phyloP scores from a whole-genome alignment of 1,284 basidiomycete genomes.

The Cutaneotrichosporon curvatum region DNA sequence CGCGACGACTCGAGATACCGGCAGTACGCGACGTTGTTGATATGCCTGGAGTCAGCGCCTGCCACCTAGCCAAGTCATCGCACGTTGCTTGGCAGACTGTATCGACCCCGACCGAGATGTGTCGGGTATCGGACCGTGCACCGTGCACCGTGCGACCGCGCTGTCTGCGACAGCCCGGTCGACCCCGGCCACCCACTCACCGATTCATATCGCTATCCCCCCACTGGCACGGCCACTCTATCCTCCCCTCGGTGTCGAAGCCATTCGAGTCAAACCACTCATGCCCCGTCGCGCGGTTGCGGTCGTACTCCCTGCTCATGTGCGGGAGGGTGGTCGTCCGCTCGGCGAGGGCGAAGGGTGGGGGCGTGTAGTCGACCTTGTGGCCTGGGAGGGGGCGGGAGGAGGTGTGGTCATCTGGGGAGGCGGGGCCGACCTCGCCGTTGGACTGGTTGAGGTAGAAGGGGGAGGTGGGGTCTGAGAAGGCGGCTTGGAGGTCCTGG shows the following conservation, averaged over 20 bases:
- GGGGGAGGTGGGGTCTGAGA: conserved; percentile 34
- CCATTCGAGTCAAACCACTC: conserved; percentile 25
- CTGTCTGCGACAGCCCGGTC: no score
- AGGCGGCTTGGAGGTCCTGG: conserved; percentile 33
- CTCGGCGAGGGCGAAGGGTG: conserved; percentile 1
- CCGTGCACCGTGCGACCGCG: background rate
- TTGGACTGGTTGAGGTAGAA: conserved; percentile 31
- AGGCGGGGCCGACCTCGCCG: conserved; percentile 32
- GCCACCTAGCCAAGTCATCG: no score
- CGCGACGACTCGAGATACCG: conserved; percentile 41
- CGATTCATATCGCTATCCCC: conserved; percentile 43
- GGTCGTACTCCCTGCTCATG: conserved; percentile 9
- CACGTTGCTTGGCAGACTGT: no score
- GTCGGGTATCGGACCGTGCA: no score
- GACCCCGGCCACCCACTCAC: conserved; percentile 20
- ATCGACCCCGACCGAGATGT: no score
- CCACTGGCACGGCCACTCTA: conserved; percentile 44
- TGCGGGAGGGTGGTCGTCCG: conserved; percentile 7
- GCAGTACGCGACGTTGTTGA: conserved; percentile 42
- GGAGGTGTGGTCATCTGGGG: conserved; percentile 35
- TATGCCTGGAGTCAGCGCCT: conserved; percentile 27
- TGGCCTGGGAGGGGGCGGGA: conserved; percentile 16
- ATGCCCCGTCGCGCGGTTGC: conserved; percentile 13
- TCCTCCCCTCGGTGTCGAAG: conserved; percentile 28
- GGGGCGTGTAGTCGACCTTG: conserved; percentile 1